Conservation (phyloP, 495 filamentous ascomycete genomes). For the Penicillium waksmanii region DNA sequence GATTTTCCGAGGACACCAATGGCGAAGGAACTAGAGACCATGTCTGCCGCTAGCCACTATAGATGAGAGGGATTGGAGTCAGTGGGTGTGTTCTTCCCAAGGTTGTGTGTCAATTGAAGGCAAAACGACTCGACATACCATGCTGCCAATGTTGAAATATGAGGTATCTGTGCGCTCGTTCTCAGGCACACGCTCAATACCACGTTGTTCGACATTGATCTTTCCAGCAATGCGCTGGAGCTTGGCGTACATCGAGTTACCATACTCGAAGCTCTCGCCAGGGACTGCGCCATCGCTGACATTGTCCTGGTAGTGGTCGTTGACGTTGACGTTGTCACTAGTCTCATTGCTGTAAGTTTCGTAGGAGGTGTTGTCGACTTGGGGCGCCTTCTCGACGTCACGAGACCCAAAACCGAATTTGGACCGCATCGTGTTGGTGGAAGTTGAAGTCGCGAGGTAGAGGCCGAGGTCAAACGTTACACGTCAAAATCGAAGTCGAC, state of each 20-base stretch:
- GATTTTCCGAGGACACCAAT: constrained; percentile 73
- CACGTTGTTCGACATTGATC: constrained; percentile 75
- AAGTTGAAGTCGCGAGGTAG: constrained; percentile 6
- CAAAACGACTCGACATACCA: constrained; percentile 64
- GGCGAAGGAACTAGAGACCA: constrained; percentile 82
- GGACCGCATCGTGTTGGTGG: constrained; percentile 15
- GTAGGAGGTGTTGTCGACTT: constrained; percentile 39
- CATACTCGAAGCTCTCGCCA: constrained; percentile 64
- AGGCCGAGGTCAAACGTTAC: neutral
- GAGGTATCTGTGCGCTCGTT: constrained; percentile 71
- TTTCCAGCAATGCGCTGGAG: constrained; percentile 70
- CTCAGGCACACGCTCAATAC: constrained; percentile 79
- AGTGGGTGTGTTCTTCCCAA: constrained; percentile 16
- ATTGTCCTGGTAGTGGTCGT: constrained; percentile 35
- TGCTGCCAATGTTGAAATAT: constrained; percentile 69
- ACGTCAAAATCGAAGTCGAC: neutral
- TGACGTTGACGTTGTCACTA: constrained; percentile 17
- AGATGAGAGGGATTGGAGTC: constrained; percentile 22
- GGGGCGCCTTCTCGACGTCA: constrained; percentile 46
- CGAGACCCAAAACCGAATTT: constrained; percentile 31
- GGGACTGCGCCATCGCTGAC: constrained; percentile 59
- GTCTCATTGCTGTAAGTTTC: constrained; percentile 20
- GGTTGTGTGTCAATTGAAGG: constrained; percentile 10
- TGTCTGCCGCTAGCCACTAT: constrained; percentile 83
- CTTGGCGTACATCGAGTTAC: constrained; percentile 64